Evolutionary conservation across 352 stramenopile species (phyloP).

Genomic region (Plasmopara viticola): DNA sequence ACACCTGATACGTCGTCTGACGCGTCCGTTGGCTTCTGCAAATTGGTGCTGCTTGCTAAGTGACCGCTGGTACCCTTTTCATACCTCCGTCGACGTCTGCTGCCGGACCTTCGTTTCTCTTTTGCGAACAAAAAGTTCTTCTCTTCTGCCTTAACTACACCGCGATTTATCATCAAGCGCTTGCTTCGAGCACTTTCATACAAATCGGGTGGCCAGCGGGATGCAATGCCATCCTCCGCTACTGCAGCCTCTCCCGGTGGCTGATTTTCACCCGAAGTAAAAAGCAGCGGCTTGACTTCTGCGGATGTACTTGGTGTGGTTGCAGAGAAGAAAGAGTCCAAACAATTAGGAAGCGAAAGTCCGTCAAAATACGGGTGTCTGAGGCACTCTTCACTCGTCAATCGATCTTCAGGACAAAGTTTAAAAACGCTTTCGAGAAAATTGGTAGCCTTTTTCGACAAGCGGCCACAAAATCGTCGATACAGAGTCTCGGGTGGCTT

Average conservation of each 20-base stretch:
- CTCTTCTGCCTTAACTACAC: slow-evolving; percentile 41
- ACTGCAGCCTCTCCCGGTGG: slow-evolving; percentile 7
- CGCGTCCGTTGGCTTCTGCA: slow-evolving; percentile 30
- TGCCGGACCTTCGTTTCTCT: slow-evolving; percentile 40
- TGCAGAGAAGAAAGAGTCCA: slow-evolving; percentile 7
- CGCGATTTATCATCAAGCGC: slow-evolving; percentile 30
- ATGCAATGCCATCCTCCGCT: slow-evolving; percentile 17
- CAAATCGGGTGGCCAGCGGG: slow-evolving; percentile 15
- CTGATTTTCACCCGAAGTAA: slow-evolving; percentile 26
- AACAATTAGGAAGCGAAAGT: slow-evolving; percentile 20
- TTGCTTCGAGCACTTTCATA: slow-evolving; percentile 36
- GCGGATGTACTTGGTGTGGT: slow-evolving; percentile 3
- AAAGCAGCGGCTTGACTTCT: slow-evolving; percentile 27
- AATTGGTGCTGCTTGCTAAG: slow-evolving; percentile 32
- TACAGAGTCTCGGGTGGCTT: slow-evolving; percentile 88
- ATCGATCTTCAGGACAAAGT: slow-evolving; percentile 65
- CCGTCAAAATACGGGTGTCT: slow-evolving; percentile 88
- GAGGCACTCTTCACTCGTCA: slow-evolving; percentile 72
- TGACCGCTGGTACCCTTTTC: slow-evolving; percentile 23
- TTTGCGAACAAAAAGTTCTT: slow-evolving; percentile 25
- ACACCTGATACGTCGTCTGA: slow-evolving; percentile 20
- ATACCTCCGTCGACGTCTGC: slow-evolving; percentile 32
- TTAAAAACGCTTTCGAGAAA: slow-evolving; percentile 81
- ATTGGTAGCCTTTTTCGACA: slow-evolving; percentile 76
- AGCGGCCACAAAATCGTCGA: slow-evolving; percentile 83